Conservation (phyloP, 768 basidiomycete genomes). For the Pulveroboletus frians region DNA sequence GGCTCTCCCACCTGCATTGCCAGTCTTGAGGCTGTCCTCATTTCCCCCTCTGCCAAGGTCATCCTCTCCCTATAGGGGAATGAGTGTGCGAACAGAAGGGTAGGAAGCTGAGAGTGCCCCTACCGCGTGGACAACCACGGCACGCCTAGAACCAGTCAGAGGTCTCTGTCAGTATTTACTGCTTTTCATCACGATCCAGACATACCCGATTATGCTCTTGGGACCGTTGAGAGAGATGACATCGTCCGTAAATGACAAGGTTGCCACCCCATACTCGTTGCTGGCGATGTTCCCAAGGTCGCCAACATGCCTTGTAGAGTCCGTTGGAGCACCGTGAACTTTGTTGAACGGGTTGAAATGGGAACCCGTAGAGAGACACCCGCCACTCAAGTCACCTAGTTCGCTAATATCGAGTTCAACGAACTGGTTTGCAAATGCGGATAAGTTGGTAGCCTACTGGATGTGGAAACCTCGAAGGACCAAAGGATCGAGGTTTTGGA, state of each 20-base stretch:
- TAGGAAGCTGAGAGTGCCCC: slow-evolving; percentile 9
- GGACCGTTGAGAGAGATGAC: slow-evolving; percentile 65
- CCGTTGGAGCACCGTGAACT: slow-evolving; percentile 60
- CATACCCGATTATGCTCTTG: slow-evolving; percentile 65
- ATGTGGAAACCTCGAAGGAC: slow-evolving; percentile 73
- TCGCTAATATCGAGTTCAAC: slow-evolving; percentile 9
- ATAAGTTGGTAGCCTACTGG: slow-evolving; percentile 47
- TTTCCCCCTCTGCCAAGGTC: slow-evolving; percentile 71
- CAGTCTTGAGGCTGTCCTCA: slow-evolving; percentile 69
- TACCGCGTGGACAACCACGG: slow-evolving; percentile 72
- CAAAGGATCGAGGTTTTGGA: slow-evolving; percentile 54
- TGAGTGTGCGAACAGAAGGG: slow-evolving; percentile 8
- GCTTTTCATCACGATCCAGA: background rate
- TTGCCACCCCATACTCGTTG: slow-evolving; percentile 52
- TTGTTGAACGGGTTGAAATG: slow-evolving; percentile 73
- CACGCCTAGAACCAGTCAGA: slow-evolving; percentile 40
- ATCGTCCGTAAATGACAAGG: slow-evolving; percentile 53
- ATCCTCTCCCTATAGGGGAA: slow-evolving; percentile 53
- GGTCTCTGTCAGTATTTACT: slow-evolving; percentile 4
- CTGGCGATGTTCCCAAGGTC: slow-evolving; percentile 71
- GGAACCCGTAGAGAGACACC: slow-evolving; percentile 62
- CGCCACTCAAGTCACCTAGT: slow-evolving; percentile 60
- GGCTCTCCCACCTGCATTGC: slow-evolving; percentile 70
- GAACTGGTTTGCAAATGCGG: slow-evolving; percentile 17
- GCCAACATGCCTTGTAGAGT: slow-evolving; percentile 60